Evolutionary conservation across 2,329 filamentous ascomycete species (phyloP).

Genomic region (Fusarium redolens): DNA sequence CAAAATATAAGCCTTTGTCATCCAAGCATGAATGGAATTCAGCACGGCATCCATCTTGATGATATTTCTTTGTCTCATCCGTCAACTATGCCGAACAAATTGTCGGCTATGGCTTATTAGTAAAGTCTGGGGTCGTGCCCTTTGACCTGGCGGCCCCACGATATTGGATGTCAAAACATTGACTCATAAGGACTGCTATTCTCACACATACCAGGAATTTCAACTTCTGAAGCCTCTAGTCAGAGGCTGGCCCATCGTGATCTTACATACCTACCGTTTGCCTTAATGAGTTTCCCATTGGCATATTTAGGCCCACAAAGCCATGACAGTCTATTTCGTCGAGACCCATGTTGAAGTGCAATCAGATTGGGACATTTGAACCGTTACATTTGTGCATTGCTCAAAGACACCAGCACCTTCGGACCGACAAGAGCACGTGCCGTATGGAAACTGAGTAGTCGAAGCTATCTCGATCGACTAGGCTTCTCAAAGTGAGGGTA

Average conservation of each 20-base stretch:
- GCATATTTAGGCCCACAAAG: not conserved
- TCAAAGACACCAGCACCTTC: not conserved
- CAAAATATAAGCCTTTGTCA: not conserved
- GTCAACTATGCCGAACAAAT: not conserved
- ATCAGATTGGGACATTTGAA: not conserved
- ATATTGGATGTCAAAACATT: not conserved
- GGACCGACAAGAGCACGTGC: not conserved
- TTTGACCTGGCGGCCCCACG: not conserved
- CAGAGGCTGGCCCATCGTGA: not conserved
- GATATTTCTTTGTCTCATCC: not conserved
- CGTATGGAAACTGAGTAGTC: not conserved
- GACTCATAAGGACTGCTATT: not conserved
- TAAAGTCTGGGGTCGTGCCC: not conserved
- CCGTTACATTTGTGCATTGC: not conserved
- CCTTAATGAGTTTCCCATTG: not conserved
- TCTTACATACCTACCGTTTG: slow-evolving; percentile 9
- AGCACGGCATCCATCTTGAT: not conserved
- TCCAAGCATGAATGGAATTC: not conserved
- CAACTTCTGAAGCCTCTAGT: not conserved
- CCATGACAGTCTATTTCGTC: not conserved
- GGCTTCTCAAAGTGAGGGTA: not conserved
- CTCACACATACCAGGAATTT: not conserved
- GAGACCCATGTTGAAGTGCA: not conserved
- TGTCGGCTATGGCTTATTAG: not conserved
- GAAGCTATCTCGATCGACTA: not conserved